These are phyloP conservation scores for Grifola frondosa DNA, from an alignment of 1,284 basidiomycete species.

Conservation along the genomic window DNA sequence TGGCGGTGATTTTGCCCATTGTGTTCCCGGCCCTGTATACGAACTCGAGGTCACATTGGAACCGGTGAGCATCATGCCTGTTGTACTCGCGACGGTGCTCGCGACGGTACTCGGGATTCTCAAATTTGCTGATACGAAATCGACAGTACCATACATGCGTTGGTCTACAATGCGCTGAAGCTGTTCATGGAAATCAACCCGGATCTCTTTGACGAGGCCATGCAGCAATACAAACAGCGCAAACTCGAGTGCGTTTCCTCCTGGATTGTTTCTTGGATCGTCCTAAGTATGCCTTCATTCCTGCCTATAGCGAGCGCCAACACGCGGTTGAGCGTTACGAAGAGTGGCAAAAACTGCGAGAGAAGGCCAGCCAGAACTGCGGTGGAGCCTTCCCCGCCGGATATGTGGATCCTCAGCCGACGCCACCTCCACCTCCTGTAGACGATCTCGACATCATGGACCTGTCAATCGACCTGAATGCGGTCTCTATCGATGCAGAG, in stretches of 20 bases:
- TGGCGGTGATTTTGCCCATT: constrained; percentile 87
- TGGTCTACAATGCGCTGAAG: constrained; percentile 99
- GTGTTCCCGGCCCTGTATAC: constrained; percentile 98
- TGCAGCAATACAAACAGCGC: constrained; percentile 91
- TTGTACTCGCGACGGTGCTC: no score
- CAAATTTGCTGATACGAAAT: no score
- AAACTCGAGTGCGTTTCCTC: constrained; percentile 69
- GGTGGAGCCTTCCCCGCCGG: constrained; percentile 63
- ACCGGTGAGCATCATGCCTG: constrained; percentile 62
- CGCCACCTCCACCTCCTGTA: constrained; percentile 74
- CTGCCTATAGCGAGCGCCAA: constrained; percentile 70
- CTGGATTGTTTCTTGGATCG: constrained; percentile 3
- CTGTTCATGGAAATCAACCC: constrained; percentile 99
- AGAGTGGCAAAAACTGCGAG: constrained; percentile 80
- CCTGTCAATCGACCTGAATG: constrained; percentile 83
- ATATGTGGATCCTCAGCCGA: constrained; percentile 64
- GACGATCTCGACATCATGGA: constrained; percentile 86
- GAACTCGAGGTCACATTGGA: constrained; percentile 98
- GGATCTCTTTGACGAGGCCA: constrained; percentile 90
- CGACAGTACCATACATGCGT: constrained; percentile 93
- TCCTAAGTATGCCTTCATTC: constrained; percentile 10
- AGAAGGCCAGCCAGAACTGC: constrained; percentile 71
- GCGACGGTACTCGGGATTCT: no score
- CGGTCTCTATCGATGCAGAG: constrained; percentile 79
- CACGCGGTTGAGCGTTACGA: constrained; percentile 79